Percentiles rank a stretch among this genome's conserved stretches.
phyloP scores from a whole-genome alignment of 2,329 filamentous ascomycete genomes.

The Diplodia intermedia region DNA sequence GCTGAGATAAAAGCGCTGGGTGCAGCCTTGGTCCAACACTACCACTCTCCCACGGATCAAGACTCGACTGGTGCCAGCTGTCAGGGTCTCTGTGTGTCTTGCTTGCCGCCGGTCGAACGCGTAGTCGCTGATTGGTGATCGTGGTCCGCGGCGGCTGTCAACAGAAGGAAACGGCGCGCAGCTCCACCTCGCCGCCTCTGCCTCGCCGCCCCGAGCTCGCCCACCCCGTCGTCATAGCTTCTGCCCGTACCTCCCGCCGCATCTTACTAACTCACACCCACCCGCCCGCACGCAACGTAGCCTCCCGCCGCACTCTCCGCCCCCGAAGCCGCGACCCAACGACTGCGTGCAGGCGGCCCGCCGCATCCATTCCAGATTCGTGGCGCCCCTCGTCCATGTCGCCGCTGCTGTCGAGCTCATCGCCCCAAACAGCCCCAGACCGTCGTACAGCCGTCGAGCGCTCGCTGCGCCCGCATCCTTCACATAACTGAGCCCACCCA shows the following conservation, averaged over 20 bases:
- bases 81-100: constrained; percentile 8
- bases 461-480: constrained; percentile 16
- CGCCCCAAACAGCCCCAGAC: constrained; percentile 21
- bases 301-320: constrained; percentile 10
- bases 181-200: constrained; percentile 13
- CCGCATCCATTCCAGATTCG: constrained; percentile 19
- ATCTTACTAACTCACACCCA: constrained; percentile 21
- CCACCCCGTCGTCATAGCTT: constrained; percentile 32
- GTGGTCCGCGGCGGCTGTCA: constrained; percentile 23
- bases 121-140: constrained; percentile 25
- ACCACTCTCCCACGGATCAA: background rate
- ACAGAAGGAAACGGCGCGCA: constrained; percentile 12
- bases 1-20: constrained; percentile 7
- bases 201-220: constrained; percentile 20
- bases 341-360: constrained; percentile 12
- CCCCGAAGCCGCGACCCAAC: constrained; percentile 1
- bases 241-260: constrained; percentile 26
- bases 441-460: constrained; percentile 26
- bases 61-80: constrained; percentile 23
- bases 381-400: constrained; percentile 9
- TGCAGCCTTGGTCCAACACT: constrained; percentile 6
- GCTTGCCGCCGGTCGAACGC: constrained; percentile 14
- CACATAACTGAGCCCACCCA: constrained; percentile 13
- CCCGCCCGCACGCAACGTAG: constrained; percentile 10
- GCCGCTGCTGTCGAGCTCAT: constrained; percentile 28